Conservation (phyloP, 306 rosid species). For the Mimosa pudica region DNA sequence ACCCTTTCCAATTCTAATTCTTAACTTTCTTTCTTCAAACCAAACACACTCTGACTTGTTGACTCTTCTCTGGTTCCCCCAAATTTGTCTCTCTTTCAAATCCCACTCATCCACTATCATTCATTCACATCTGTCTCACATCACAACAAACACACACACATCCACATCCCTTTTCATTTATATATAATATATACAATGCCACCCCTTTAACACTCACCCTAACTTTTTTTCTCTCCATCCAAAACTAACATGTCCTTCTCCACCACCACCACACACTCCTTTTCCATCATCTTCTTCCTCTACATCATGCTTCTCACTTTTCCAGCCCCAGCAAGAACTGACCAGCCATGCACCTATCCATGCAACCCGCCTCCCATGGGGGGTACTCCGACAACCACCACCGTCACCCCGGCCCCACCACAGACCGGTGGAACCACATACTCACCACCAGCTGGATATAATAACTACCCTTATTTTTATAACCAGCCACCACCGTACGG, state of each 20-base stretch:
- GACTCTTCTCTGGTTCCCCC: slow-evolving; percentile 11
- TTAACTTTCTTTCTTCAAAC: too few relatives aligned
- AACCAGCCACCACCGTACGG: slow-evolving; percentile 59
- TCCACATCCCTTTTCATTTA: slow-evolving; percentile 17
- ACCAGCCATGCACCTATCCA: slow-evolving; percentile 69
- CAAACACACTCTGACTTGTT: too few relatives aligned
- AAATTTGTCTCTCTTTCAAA: slow-evolving; percentile 22
- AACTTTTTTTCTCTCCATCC: slow-evolving; percentile 24
- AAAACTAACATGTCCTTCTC: slow-evolving; percentile 31
- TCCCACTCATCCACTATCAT: neutral
- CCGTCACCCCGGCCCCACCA: slow-evolving; percentile 49
- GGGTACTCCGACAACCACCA: slow-evolving; percentile 45
- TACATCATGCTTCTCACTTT: slow-evolving; percentile 42
- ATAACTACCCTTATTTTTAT: slow-evolving; percentile 41
- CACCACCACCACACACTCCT: slow-evolving; percentile 5
- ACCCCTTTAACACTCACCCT: slow-evolving; percentile 14
- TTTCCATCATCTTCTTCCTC: slow-evolving; percentile 38
- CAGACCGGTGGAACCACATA: slow-evolving; percentile 42
- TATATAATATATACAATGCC: slow-evolving; percentile 4
- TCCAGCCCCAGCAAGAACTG: slow-evolving; percentile 45
- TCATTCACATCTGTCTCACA: neutral
- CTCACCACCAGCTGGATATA: slow-evolving; percentile 57
- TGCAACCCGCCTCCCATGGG: slow-evolving; percentile 77
- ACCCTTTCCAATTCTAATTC: too few relatives aligned
- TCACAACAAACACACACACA: slow-evolving; percentile 20